These are phyloP conservation scores for Alternaria brassicae DNA, from an alignment of 2,329 filamentous ascomycete genomes.

Conservation along the genomic window DNA sequence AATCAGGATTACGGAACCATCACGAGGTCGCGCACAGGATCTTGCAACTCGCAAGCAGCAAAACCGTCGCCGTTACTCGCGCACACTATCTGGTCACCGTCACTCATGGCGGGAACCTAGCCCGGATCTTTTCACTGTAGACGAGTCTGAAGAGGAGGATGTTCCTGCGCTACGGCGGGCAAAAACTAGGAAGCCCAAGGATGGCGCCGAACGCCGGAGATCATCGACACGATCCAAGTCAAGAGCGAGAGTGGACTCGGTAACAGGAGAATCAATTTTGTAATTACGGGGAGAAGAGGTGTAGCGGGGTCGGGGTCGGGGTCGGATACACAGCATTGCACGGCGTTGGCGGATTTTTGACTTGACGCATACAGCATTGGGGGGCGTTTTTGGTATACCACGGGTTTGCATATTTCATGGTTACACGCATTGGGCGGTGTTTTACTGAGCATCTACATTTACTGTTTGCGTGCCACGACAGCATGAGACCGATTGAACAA, in stretches of 20 bases:
- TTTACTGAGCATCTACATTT: conserved; percentile 38
- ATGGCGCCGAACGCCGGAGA: conserved; percentile 45
- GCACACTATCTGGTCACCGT: conserved; percentile 49
- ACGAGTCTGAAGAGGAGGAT: conserved; percentile 51
- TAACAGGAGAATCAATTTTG: conserved; percentile 42
- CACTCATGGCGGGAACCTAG: conserved; percentile 54
- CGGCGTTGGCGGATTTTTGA: conserved; percentile 26
- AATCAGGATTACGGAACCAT: conserved; percentile 42
- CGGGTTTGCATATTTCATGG: conserved; percentile 16
- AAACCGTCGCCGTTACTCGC: conserved; percentile 41
- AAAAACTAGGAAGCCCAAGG: conserved; percentile 45
- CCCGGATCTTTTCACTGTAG: conserved; percentile 52
- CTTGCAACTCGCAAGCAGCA: conserved; percentile 41
- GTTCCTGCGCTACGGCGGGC: conserved; percentile 30
- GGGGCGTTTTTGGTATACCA: conserved; percentile 25
- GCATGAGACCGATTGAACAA: conserved; percentile 14
- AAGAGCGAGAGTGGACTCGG: conserved; percentile 33
- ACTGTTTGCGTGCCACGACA: conserved; percentile 10
- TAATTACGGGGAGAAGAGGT: conserved; percentile 16
- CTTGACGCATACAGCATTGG: conserved; percentile 24
- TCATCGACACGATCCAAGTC: conserved; percentile 41
- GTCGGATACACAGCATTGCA: conserved; percentile 25
- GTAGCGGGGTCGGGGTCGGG: conserved; percentile 11
- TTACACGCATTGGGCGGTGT: conserved; percentile 39
- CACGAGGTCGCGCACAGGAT: conserved; percentile 48